Evolutionary conservation across 305 asterid species (phyloP), one percentile per base, ranked within the genome.

Genomic region (Fraxinus velutina): DNA sequence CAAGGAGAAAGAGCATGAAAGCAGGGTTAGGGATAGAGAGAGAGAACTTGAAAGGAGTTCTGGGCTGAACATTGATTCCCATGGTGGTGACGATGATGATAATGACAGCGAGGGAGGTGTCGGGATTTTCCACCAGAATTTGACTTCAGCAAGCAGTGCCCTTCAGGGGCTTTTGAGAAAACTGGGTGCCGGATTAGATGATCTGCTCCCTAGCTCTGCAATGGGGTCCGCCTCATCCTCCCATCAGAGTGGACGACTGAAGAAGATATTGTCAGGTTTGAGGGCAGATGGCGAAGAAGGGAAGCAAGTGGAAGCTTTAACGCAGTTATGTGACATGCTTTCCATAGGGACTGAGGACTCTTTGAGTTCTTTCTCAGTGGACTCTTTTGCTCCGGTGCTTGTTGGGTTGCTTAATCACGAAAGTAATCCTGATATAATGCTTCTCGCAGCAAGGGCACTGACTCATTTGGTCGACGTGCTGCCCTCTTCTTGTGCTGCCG

Each of bases 231-330:
- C 91, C 73, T 93, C 98, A 2, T 87, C 97, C 5, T 93, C 99
- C 9, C 98, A 96, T 52, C 98, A 93, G 80, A 96, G 90, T 71
- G 96, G 98, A 75, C 88, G 95, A 66, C 85, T 92, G 81, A 96
- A 96, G 92, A 94, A 94, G 98, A 94, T 96, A 44, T 83, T 96
- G 86, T 85, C 98, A 0, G 98, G 98, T 12, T 83, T 96, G 92
- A 87, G 98, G 86, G 97, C 99, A 15, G 99, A 96, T 78, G 98
- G 99, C 0, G 99, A 96, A 91, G 99, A 96, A 87, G 98, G 98
- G 72, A 94, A 78, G 90, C 99, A 96, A 85, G 94, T 96, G 2
- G 99, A 96, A 89, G 99, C 98, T 8, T 82, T 96, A 77, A 91
- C 97, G 0, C 99, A 96, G 91, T 92, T 96, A 17, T 96, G 99